phyloP scores from a whole-genome alignment of 1,284 basidiomycete species.

The Ganoderma multipileum region DNA sequence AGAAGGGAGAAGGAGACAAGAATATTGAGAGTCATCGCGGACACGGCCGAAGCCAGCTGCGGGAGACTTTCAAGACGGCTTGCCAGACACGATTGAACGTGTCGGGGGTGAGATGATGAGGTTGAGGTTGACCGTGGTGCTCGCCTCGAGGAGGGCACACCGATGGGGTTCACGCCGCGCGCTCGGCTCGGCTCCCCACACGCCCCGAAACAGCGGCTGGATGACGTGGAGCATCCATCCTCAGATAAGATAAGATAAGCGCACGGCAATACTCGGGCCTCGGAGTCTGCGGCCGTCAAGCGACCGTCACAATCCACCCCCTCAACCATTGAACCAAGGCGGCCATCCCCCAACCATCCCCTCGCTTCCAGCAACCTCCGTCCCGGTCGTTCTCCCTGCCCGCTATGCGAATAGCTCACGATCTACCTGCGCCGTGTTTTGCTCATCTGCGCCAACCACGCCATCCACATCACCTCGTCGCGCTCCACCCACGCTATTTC shows the following conservation, averaged over 20 bases:
- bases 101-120: constrained; percentile 16
- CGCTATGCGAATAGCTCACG: neutral
- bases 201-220: neutral
- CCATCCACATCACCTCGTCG: neutral
- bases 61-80: constrained; percentile 13
- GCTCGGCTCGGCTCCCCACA: constrained; percentile 1
- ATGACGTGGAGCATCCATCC: neutral
- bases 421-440: neutral
- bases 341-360: too few relatives aligned
- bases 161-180: neutral
- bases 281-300: too few relatives aligned
- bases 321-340: neutral
- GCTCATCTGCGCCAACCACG: neutral
- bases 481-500: neutral
- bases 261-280: neutral
- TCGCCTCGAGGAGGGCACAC: constrained; percentile 14
- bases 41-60: constrained; percentile 19
- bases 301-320: neutral
- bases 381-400: neutral
- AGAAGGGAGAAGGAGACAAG: constrained; percentile 50
- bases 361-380: neutral
- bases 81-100: constrained; percentile 28
- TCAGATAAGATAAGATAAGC: constrained; percentile 3
- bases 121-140: constrained; percentile 11
- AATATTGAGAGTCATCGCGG: constrained; percentile 48